These are phyloP conservation scores for Lactifluus subvellereus DNA, from an alignment of 768 basidiomycete species.

Conservation along the genomic window DNA sequence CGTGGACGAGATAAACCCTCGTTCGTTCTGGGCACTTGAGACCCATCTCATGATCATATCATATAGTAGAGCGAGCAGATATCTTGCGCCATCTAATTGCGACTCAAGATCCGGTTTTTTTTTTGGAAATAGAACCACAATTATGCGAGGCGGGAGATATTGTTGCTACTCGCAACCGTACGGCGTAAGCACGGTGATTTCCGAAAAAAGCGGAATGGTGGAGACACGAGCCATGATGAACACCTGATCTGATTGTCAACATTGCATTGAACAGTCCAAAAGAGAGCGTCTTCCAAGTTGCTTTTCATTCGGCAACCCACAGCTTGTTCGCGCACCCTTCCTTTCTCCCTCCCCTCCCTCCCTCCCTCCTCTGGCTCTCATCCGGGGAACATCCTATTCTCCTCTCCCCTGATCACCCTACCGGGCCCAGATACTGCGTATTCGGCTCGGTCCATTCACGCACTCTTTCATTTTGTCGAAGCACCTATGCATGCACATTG, in stretches of 20 bases:
- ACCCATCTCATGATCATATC: neutral
- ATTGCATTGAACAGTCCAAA: neutral
- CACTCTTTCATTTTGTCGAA: neutral
- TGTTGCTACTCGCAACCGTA: neutral
- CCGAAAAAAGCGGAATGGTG: conserved; percentile 6
- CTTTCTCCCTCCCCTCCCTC: neutral
- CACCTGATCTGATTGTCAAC: neutral
- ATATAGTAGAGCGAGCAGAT: neutral
- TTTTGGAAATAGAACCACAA: too few species aligned
- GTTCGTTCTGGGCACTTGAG: neutral
- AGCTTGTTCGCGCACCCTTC: neutral
- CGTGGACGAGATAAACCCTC: neutral
- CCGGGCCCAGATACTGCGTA: conserved; percentile 10
- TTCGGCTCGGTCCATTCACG: conserved; percentile 6
- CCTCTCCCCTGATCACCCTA: neutral
- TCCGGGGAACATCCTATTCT: neutral
- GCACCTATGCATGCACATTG: conserved; percentile 14
- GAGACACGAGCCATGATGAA: conserved; percentile 11
- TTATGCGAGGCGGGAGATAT: neutral
- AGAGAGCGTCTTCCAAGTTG: neutral
- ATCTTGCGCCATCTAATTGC: too few species aligned
- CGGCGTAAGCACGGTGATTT: neutral
- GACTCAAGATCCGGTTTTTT: too few species aligned
- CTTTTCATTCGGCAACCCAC: conserved; percentile 4
- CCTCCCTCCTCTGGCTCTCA: neutral